phyloP scores from a whole-genome alignment of 148 eudicot species.

The Diospyros kaki region DNA sequence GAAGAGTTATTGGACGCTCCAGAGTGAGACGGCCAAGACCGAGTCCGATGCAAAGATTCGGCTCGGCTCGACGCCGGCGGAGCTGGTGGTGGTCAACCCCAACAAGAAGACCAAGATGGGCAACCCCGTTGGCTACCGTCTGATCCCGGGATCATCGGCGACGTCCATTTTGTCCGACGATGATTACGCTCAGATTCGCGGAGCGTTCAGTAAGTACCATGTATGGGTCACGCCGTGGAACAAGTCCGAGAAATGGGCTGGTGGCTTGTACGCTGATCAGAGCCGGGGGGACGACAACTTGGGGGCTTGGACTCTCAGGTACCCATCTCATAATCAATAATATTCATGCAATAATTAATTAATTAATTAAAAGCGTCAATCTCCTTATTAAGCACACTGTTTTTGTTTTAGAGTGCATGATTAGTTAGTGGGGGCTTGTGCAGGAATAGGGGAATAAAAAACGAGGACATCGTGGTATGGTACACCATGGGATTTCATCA shows the following conservation, averaged over 20 bases:
- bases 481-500: conserved; percentile 33
- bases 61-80: conserved; percentile 21
- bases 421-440: neutral
- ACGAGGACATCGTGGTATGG: conserved; percentile 34
- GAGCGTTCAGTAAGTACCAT: conserved; percentile 31
- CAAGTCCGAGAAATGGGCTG: conserved; percentile 59
- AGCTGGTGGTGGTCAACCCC: conserved; percentile 43
- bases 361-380: neutral
- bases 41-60: conserved; percentile 37
- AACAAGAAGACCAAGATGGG: conserved; percentile 48
- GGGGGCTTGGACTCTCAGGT: conserved; percentile 38
- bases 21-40: conserved; percentile 29
- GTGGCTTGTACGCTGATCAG: conserved; percentile 41
- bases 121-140: conserved; percentile 39
- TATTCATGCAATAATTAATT: neutral
- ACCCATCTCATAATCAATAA: neutral
- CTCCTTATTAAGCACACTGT: neutral
- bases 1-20: conserved; percentile 47
- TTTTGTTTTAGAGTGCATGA: no score
- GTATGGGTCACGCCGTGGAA: conserved; percentile 56
- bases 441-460: conserved; percentile 31
- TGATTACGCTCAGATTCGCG: conserved; percentile 45
- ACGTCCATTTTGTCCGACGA: conserved; percentile 27
- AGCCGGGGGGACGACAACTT: conserved; percentile 39
- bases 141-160: conserved; percentile 26